Base-by-base conservation (phyloP, 805 yeast genomes). In the Kuraishia cidri region DNA sequence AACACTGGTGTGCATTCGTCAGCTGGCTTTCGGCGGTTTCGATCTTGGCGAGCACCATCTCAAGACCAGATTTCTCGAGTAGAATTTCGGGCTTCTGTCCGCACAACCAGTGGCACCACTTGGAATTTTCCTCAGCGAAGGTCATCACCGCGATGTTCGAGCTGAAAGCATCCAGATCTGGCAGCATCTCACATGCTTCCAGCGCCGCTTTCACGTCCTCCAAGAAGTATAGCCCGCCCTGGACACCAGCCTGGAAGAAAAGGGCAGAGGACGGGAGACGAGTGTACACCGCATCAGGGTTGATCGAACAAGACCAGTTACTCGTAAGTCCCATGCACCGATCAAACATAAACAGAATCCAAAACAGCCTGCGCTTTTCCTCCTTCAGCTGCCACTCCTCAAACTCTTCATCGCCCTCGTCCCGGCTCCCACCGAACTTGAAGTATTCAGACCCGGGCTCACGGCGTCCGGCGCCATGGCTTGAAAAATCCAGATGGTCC, bases 321-420 rank as follows among this genome's bases (percentile, higher is more conserved):
- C 54, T 41, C 8, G 51, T 52, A 23, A 52, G 35, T 8, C 57
- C 43, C 30, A 52, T 52, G 51, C 55, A 54, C 32, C 50, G 51
- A 34, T 52, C 60, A 4, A 40, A 22, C 6, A 38, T 38, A 36
- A 49, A 54, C 25, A 54, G 38, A 26, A 47, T 49, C 60, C 60
- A 54, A 22, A 54, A 43, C n/a, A 49, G 44, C 10, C 56, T 32
- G 21, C 60, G 29, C 13, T 48, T 38, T 33, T 54, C 59, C 36
- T 54, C 60, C 7, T 11, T n/a, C 9, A 24, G 6, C n/a, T 11
- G 18, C 31, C 36, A 23, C 21, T 4, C 6, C n/a, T n/a, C 17
- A n/a, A 28, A 27, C n/a, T n/a, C n/a, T n/a, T n/a, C n/a, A n/a
- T n/a, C n/a, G n/a, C n/a, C n/a, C n/a, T n/a, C n/a, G n/a, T n/a